Evolutionary conservation across 495 filamentous ascomycete species (phyloP), one percentile per base, ranked within the genome.

Genomic region (Lasiosphaeria hispida): DNA sequence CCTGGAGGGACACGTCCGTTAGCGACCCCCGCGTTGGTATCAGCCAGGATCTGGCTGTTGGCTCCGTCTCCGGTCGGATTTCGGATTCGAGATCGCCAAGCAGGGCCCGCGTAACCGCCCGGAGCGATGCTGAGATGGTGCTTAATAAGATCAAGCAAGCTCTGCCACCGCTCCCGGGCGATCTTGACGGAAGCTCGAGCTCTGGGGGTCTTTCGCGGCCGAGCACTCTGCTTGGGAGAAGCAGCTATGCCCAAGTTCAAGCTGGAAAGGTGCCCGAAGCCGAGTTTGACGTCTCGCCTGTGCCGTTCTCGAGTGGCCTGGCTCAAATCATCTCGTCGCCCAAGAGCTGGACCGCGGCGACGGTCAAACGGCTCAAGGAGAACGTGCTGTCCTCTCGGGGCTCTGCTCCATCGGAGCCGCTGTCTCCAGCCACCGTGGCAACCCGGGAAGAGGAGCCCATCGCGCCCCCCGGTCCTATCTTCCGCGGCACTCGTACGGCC

Each of bases 1-100:
- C 80, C 10, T 83, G 74, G 74, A 67, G 79, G 57, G 71, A 76
- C 14, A 63, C 63, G 19, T 75, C 67, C n/a, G 63, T 78, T 10
- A 69, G 71, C 52, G 77, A 82, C 57, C 78, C 80, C 0, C 71
- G 77, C 1, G 68, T 80, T 23, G 74, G 71, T 10, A 62, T 77
- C 42, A 79, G 70, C 48, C 70, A 72, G 15, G 74, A 73, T 61
- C 69, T 65, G 19, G 74, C 71, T 10, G 69, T 45, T 41, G 76
- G 68, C 8, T 62, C 71, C 36, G 57, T 75, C 17, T 60, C 64
- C 9, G 64, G 19, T 55, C 52, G 38, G 15, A 43, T 17, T 10
- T 19, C 38, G 4, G 23, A 38, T 10, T 53, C 40, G 4, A 49
- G 63, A 10, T 67, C 64, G 15, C 64, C 66, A 33, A 56, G 66